Evolutionary conservation across 306 rosid genomes (phyloP).

Genomic region (Fragaria vesca): DNA sequence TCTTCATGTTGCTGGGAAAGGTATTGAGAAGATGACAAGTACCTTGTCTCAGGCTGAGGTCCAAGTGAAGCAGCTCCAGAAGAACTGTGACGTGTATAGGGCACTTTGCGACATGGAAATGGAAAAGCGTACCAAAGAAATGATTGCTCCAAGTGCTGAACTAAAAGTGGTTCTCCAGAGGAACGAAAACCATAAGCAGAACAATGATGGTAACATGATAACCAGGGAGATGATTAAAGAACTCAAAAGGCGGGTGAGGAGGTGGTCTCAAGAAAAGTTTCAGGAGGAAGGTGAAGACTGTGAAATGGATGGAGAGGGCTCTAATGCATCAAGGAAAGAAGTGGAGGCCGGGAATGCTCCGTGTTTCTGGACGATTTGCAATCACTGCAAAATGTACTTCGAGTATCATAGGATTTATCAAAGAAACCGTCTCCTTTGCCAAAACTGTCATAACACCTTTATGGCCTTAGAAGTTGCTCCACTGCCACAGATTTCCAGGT

Average conservation of each 20-base stretch:
- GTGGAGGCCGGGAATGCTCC: slow-evolving; percentile 41
- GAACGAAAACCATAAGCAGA: neutral
- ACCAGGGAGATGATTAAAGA: neutral
- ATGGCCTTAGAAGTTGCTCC: slow-evolving; percentile 75
- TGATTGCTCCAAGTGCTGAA: neutral
- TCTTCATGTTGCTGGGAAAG: neutral
- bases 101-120: neutral
- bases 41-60: slow-evolving; percentile 10
- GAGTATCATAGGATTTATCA: slow-evolving; percentile 77
- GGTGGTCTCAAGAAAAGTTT: neutral
- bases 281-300: neutral
- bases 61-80: neutral
- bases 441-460: slow-evolving; percentile 77
- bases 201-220: neutral
- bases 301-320: neutral
- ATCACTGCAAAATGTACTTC: slow-evolving; percentile 68
- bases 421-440: slow-evolving; percentile 74
- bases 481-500: slow-evolving; percentile 63
- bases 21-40: neutral
- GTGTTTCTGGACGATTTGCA: slow-evolving; percentile 88
- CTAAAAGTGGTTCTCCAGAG: neutral
- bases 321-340: neutral
- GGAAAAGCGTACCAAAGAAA: neutral
- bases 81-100: neutral
- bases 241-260: neutral